Evolutionary conservation across 164 flowering plant genomes (phyloP), one percentile per base, ranked within the genome.

Genomic region (Brasenia schreberi): DNA sequence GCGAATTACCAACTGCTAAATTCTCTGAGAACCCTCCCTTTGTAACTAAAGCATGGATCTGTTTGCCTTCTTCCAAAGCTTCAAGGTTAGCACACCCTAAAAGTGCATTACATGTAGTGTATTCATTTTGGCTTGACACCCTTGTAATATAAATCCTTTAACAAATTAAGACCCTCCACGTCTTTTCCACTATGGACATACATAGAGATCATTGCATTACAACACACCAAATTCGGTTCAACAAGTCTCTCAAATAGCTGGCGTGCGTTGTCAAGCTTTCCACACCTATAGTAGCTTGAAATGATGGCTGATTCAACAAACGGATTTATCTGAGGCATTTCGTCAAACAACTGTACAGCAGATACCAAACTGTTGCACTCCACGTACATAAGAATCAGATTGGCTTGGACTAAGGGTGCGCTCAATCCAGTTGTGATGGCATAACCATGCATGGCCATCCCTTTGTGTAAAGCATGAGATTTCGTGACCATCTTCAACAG

Each of bases 51-150:
- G 39, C 53, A 59, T 59, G 69, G 10, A 42, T 18, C 59, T 67
- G 49, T 62, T 67, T 42, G 27, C 69, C 63, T 67, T 59, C 63
- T 43, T 67, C 69, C 52, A 59, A 60, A 19, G 63, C 45, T 53
- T 59, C 18, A 19, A 67, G 52, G 59, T 67, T 67, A 33, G 52
- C 4, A 7, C 43, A 67, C 53, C 44, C 12, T 1, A 6, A 3
- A 53, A 66, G 56, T 6, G 33, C 33, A 53, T 19, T 53, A 5
- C 42, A 66, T 18, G 33, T 17, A 18, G 42, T 33, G n/a, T 52
- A 53, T 33, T 66, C 62, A 53, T 33, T 39, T 39, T 53, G 68
- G 61, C 43, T 66, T 42, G 10, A 58, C 39, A n/a, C 42, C 11
- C 43, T 6, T 45, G 56, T 12, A 6, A n/a, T 61, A 23, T 18